Evolutionary conservation across 2,329 filamentous ascomycete species (phyloP), one percentile per base, ranked within the genome.

Genomic region (Colletotrichum tropicicola): DNA sequence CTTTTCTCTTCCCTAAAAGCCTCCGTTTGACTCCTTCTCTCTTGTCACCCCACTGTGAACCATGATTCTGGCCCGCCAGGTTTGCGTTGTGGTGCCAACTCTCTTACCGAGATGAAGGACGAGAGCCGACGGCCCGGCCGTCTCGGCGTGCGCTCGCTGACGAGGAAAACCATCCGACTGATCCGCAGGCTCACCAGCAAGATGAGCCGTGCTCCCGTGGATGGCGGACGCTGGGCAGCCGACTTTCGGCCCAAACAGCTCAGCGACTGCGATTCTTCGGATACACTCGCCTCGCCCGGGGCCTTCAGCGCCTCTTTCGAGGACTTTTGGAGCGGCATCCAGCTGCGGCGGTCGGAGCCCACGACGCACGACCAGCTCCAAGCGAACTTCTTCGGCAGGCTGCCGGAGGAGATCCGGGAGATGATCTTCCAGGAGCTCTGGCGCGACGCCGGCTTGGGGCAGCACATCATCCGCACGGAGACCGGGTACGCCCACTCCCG

Each of bases 361-460:
- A 43, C 17, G 6, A 19, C 39, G 12, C 7, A 45, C 19, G 19
- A 21, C 6, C 44, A 55, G 21, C 13, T 53, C 0, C 47, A 43
- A 4, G 30, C 49, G 35, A n/a, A 7, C 4, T 17, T 65, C 17
- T 54, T 65, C 9, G 60, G 30, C 3, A 54, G 12, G 49, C 57
- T 65, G 5, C 56, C 61, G 1, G 21, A 25, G 6, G 61, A 65
- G 43, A 41, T 65, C 3, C 57, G 61, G 7, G 61, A 65, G 37
- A 55, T 65, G 35, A 37, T 65, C 25, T 61, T 39, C 10, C 49
- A 25, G 43, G 49, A 65, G 49, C 61, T 65, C 15, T 65, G 61
- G 61, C 61, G 61, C 27, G 43, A 28, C 6, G 9, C 49, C 8
- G 61, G 61, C 17, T 12, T 54, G n/a, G 8, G 48, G n/a, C 61